Base-by-base conservation (phyloP, 2,329 filamentous ascomycete genomes). In the Pleomassaria siparia region DNA sequence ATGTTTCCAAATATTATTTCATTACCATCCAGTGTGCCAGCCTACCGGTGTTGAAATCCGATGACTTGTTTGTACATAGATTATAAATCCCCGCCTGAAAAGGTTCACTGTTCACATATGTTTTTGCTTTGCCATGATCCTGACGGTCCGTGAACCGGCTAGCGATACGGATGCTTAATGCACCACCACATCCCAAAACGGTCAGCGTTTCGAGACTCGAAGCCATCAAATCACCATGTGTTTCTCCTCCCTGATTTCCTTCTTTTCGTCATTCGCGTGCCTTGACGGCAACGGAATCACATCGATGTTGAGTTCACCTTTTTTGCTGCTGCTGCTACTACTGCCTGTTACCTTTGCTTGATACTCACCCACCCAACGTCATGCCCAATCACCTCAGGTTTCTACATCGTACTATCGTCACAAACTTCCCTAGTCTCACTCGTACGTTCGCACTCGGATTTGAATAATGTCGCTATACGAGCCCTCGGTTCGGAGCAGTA, bases 391-490 rank as follows among this genome's bases (percentile, higher is more conserved):
- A 43, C 47, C 47, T 46, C 6, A 46, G 43, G 47, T 39, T 32
- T 43, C 43, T 32, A 12, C 21, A 21, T 29, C 10, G 15, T 33
- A 16, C 41, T 24, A 20, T 6, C n/a, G 28, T 41, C 22, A 35
- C 9, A 18, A 20, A 22, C 13, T 13, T 41, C 13, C 21, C 15
- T 41, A 32, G 15, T 15, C 10, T 13, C 29, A 11, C 29, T 13
- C n/a, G 11, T 15, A 3, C 15, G 24, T 20, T 10, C 9, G 3
- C 44, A 40, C 11, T 15, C 6, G 21, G n/a, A n/a, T 21, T 15
- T 37, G 16, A 20, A 32, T 4, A 12, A 50, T 50, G 47, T 50
- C 47, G 9, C 43, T 50, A 15, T 50, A 50, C 24, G 47, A 50
- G 21, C 32, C 33, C 5, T 50, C 47, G 4, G 18, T 50, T 22